Conservation (phyloP, 805 yeast species). For the Yarrowia yakushimensis region DNA sequence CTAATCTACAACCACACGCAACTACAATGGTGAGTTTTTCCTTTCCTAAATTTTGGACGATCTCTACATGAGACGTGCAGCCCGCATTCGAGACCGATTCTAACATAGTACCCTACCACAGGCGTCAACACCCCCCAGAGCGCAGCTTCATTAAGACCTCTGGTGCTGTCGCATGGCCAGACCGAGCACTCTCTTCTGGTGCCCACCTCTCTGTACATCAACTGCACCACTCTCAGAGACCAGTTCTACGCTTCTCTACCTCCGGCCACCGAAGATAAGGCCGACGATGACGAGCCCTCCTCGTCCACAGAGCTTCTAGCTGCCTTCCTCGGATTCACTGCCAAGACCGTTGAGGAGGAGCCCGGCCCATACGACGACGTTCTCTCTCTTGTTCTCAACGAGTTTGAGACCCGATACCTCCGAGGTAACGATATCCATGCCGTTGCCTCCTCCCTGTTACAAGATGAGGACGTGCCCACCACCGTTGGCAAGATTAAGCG, state of each 20-base stretch:
- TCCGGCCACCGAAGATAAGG: slow-evolving; percentile 79
- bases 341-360: slow-evolving; percentile 37
- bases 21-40: slow-evolving; percentile 15
- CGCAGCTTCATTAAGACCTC: slow-evolving; percentile 65
- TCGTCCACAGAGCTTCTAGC: slow-evolving; percentile 82
- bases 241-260: slow-evolving; percentile 70
- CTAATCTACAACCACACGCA: background rate
- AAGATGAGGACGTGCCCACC: slow-evolving; percentile 40
- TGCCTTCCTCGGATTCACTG: slow-evolving; percentile 65
- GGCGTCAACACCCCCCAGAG: slow-evolving; percentile 45
- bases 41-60: background rate
- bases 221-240: slow-evolving; percentile 82
- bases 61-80: background rate
- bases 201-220: slow-evolving; percentile 74
- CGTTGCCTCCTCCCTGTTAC: slow-evolving; percentile 67
- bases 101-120: slow-evolving; percentile 35
- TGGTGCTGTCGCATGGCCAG: slow-evolving; percentile 77
- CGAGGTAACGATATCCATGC: slow-evolving; percentile 81
- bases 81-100: background rate
- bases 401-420: slow-evolving; percentile 79
- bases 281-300: slow-evolving; percentile 83
- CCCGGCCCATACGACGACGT: slow-evolving; percentile 65
- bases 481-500: slow-evolving; percentile 66
- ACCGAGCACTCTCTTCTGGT: slow-evolving; percentile 86
- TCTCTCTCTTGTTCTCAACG: slow-evolving; percentile 64